Base-by-base conservation (phyloP, 257 asterid genomes). In the Solanum chiquidenum region DNA sequence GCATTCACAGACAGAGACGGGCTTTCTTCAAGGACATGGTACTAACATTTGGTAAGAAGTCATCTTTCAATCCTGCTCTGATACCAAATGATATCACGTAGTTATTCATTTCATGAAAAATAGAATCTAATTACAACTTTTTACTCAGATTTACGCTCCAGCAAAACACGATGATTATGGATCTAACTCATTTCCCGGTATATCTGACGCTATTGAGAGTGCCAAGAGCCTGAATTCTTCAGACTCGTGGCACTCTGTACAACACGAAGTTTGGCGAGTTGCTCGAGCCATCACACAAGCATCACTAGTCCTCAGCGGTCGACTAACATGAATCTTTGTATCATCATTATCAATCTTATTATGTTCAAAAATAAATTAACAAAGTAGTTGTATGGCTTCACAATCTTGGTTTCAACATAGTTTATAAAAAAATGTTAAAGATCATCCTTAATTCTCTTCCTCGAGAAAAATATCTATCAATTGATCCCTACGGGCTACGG, bases 241-340 rank as follows among this genome's bases (percentile, higher is more conserved):
- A 3, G 91, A 91, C 68, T 90, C 91, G 2, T 94, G 99, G 99
- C 90, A 64, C 34, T 74, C 89, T 60, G 97, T 93, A 52, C 99
- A 96, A 60, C 98, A 93, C 75, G 96, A 96, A 90, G 93, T 96
- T 60, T 96, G 97, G 98, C 91, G 98, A 88, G 99, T 95, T 38
- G 90, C 98, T 69, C 94, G 98, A 87, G 99, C 92, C 85, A 92
- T 95, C 85, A 95, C 94, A 73, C 98, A 96, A 84, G 97, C 95
- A 88, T 91, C 98, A 6, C 88, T 95, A 40, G 94, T 94, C 90
- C 98, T 95, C 46, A 89, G 55, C 84, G 97, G 95, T 87, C 87
- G 88, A 66, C 84, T 95, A 12, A 94, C 94, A 44, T 95, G 91
- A 93, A 86, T 18, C 29, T 18, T 46, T 46, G 42, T 46, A 29